phyloP scores from a whole-genome alignment of 345 rosid genomes.

The Mallotus nudiflorus region DNA sequence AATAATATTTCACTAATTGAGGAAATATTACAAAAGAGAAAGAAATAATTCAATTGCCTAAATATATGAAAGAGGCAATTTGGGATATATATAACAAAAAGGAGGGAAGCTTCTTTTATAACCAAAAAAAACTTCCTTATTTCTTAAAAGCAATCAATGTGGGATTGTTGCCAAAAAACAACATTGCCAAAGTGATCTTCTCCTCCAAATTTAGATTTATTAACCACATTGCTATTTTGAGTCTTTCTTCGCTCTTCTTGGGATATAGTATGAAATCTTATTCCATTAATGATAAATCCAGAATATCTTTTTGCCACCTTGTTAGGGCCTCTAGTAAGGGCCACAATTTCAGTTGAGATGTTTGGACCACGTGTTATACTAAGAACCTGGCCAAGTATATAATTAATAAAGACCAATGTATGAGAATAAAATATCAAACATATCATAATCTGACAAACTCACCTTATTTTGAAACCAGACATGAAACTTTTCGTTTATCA shows the following conservation, averaged over 20 bases:
- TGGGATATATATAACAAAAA: no score
- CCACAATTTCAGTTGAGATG: background rate
- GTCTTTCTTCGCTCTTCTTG: background rate
- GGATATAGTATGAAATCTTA: background rate
- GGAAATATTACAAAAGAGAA: no score
- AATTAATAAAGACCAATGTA: no score
- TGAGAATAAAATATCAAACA: no score
- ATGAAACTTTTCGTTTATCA: background rate
- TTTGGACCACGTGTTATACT: background rate
- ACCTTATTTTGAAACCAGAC: background rate
- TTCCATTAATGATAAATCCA: background rate
- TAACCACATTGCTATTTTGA: no score
- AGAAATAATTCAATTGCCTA: no score
- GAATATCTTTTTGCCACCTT: background rate
- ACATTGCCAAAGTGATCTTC: background rate
- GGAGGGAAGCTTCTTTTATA: no score
- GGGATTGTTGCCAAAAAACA: no score
- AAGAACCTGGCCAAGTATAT: background rate
- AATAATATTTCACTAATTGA: no score
- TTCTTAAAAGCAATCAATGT: no score
- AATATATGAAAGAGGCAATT: no score
- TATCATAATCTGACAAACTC: background rate
- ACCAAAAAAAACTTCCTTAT: no score
- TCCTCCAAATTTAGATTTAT: background rate
- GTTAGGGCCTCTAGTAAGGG: background rate